These are phyloP conservation scores for Ceratocystiopsis sp. DNA, from an alignment of 2,329 filamentous ascomycete species.

Conservation along the genomic window DNA sequence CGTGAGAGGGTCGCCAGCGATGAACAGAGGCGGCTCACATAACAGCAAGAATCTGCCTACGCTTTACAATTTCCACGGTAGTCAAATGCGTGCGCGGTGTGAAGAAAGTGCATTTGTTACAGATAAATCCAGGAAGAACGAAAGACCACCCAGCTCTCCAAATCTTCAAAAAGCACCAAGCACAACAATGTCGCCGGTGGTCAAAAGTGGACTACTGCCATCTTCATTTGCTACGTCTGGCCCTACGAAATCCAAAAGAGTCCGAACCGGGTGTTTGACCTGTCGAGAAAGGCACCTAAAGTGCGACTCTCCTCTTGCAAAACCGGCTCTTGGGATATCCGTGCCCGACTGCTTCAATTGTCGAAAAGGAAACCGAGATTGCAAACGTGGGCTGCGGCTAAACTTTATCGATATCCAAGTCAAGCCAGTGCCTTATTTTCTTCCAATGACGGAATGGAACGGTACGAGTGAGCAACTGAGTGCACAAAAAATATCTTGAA, in stretches of 20 bases:
- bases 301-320: constrained; percentile 38
- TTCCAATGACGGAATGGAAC: constrained; percentile 47
- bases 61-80: too few species aligned
- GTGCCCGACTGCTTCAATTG: constrained; percentile 55
- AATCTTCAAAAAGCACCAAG: constrained; percentile 4
- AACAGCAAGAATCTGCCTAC: too few species aligned
- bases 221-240: neutral
- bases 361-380: constrained; percentile 68
- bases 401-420: constrained; percentile 83
- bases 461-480: constrained; percentile 19
- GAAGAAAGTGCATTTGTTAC: too few species aligned
- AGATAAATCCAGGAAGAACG: too few species aligned
- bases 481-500: neutral
- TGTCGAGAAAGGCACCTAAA: constrained; percentile 82
- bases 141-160: too few species aligned
- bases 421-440: constrained; percentile 46
- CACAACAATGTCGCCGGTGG: neutral
- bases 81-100: too few species aligned
- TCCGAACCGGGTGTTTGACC: constrained; percentile 73
- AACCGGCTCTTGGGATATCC: constrained; percentile 29
- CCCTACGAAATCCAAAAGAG: constrained; percentile 6
- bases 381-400: constrained; percentile 69
- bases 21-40: too few species aligned
- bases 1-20: too few species aligned
- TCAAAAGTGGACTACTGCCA: neutral